Percentiles rank a stretch among this genome's conserved stretches.
Conservation (phyloP, 495 filamentous ascomycete species). For the Aspergillus asperescens region DNA sequence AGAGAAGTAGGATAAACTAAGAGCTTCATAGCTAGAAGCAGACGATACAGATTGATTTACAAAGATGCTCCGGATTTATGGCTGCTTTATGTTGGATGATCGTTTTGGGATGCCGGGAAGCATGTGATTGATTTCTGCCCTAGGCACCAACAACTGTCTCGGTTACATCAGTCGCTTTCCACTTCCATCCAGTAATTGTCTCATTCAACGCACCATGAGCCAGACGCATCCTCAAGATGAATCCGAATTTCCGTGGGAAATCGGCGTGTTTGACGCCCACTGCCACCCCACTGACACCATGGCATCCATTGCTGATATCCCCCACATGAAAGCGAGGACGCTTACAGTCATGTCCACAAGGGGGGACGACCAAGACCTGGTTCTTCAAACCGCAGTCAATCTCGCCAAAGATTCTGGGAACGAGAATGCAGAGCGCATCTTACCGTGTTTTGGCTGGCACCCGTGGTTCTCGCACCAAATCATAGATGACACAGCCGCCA, state of each 20-base stretch:
- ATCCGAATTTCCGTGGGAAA: slow-evolving; percentile 68
- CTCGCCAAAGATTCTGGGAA: slow-evolving; percentile 29
- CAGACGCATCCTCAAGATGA: slow-evolving; percentile 15
- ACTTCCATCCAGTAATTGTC: background rate
- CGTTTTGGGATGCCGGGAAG: slow-evolving; percentile 23
- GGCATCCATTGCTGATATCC: slow-evolving; percentile 60
- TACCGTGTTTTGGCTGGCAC: slow-evolving; percentile 97
- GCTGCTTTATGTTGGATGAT: slow-evolving; percentile 3
- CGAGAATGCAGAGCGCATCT: slow-evolving; percentile 34
- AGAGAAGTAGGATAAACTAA: background rate
- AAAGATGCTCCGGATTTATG: too few relatives aligned
- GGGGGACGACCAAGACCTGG: slow-evolving; percentile 79
- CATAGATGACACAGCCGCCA: slow-evolving; percentile 54
- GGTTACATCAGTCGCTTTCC: slow-evolving; percentile 10
- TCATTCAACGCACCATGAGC: slow-evolving; percentile 14
- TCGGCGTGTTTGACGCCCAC: slow-evolving; percentile 86
- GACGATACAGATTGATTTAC: background rate
- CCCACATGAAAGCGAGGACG: slow-evolving; percentile 67
- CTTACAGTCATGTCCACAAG: slow-evolving; percentile 90
- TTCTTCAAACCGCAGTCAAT: slow-evolving; percentile 57
- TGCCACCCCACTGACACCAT: slow-evolving; percentile 99
- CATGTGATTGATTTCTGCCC: slow-evolving; percentile 28
- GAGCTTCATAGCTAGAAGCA: background rate
- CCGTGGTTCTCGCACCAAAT: slow-evolving; percentile 96
- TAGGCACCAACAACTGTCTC: slow-evolving; percentile 11